Evolutionary conservation across 306 rosid genomes (phyloP), one percentile per base, ranked within the genome.

Genomic region (Dalbergia cultrata): DNA sequence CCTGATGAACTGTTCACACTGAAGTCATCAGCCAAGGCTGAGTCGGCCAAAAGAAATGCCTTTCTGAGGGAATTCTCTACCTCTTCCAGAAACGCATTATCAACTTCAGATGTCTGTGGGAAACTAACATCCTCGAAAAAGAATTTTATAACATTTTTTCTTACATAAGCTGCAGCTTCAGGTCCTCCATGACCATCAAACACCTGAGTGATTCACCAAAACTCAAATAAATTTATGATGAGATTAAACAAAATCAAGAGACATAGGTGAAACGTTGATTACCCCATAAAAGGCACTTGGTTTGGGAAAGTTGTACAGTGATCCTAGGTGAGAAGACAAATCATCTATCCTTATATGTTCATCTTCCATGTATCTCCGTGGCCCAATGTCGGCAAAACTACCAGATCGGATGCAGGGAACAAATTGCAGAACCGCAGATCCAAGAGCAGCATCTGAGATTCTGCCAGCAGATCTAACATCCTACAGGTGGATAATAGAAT

Each of bases 101-200:
- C 82, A 14, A 86, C 87, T 76, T 89, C 94, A 54, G 89, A 81
- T 68, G 89, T 85, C 43, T 64, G 92, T 62, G 98, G 99, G 85
- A 96, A 90, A 70, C 50, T 75, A 63, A 78, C 92, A 77, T 90
- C 97, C 72, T 93, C 96, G 39, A 96, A 93, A 77, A 96, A 75
- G 85, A 93, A 85, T 70, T 91, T 89, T 66, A 88, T 84, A 2
- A 91, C 92, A 84, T 96, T 89, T 84, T 90, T 90, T 71, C 84
- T 86, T 17, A 92, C 84, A 81, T 85, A 96, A 77, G 98, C 91
- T 17, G 99, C 96, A 19, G 99, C 99, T 87, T 96, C 98, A n/a
- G 98, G 94, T 84, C 99, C 99, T 87, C 99, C 99, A 81, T 96
- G 99, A 19, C 99, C 99, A 82, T 96, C 99, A 85, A 96, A 96